Base-by-base conservation (phyloP, 169 alveolate genomes). In the Cytauxzoon felis region DNA sequence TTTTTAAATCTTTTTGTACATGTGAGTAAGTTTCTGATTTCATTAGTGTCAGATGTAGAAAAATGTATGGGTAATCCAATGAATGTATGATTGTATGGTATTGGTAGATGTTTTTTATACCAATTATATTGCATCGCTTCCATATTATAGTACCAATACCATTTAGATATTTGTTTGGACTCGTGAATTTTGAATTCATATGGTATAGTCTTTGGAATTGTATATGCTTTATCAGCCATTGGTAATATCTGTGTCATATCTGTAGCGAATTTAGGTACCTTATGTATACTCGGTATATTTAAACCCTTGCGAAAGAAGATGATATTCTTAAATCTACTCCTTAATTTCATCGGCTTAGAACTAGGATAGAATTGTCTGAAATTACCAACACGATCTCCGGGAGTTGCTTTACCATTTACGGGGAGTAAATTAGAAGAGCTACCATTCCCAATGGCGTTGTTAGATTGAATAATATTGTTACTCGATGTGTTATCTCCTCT, bases 11-110 rank as follows among this genome's bases (percentile, higher is more conserved):
- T 70, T 30, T 61, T 78, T 43, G 87, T 70, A 26, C 87, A 71
- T 21, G 82, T 63, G 43, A 89, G 70, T 42, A 87, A 72, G 45
- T 88, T 45, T 29, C 91, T 70, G 41, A 89, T 79, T 56, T 89
- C 93, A 53, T 87, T 81, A 19, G 88, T 66, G 58, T 89, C 94
- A 47, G 86, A 71, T 30, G 93, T 89, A 36, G 87, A 89, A 66
- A 89, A 89, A 57, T 88, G 94, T 18, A 89, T 87, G 4, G 94
- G 94, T n/a, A 84, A 76, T n/a, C 94, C 94, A 5, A 89, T 82
- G 63, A 89, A 89, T 13, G 94, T 89, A 53, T 80, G 90, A 64
- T 83, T 89, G 1, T 89, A 89, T 3, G 86, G 87, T 2, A 89
- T 87, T 16, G 94, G 94, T 42, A 89, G 71, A 48, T 88, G 80